These are phyloP conservation scores for Hansenula anomala DNA, from an alignment of 1,139 yeast genomes.

Conservation along the genomic window DNA sequence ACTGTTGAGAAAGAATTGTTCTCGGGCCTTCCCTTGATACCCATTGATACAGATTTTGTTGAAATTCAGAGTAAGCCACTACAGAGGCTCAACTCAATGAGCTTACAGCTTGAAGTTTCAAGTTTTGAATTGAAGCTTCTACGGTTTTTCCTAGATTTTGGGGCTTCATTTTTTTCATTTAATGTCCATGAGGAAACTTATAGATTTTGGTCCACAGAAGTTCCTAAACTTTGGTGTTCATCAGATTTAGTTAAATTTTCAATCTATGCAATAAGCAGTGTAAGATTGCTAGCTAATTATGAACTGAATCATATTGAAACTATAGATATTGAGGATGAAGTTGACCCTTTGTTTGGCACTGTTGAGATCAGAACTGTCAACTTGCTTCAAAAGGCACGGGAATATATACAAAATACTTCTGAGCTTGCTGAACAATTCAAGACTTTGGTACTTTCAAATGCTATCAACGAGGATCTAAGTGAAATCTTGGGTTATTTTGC, in stretches of 20 bases:
- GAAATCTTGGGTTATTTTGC: too few species aligned
- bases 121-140: slow-evolving; percentile 2
- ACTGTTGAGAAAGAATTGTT: background rate
- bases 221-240: slow-evolving; percentile 12
- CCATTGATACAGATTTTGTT: background rate
- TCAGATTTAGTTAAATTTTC: slow-evolving; percentile 13
- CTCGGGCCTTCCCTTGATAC: background rate
- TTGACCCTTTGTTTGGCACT: slow-evolving; percentile 1
- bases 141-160: slow-evolving; percentile 10
- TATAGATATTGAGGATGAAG: slow-evolving; percentile 8
- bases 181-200: slow-evolving; percentile 7
- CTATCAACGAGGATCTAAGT: too few species aligned
- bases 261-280: slow-evolving; percentile 14
- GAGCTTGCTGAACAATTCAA: too few species aligned
- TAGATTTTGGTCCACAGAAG: slow-evolving; percentile 14
- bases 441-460: too few species aligned
- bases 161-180: slow-evolving; percentile 15
- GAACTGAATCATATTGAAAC: slow-evolving; percentile 1
- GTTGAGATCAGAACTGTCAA: too few species aligned
- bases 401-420: too few species aligned
- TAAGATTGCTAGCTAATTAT: slow-evolving; percentile 7
- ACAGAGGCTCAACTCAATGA: slow-evolving; percentile 1
- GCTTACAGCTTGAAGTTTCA: slow-evolving; percentile 1
- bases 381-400: too few species aligned
- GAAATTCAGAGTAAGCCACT: background rate